phyloP scores from a whole-genome alignment of 202 grass and related monocot species.

The Panicum hallii region DNA sequence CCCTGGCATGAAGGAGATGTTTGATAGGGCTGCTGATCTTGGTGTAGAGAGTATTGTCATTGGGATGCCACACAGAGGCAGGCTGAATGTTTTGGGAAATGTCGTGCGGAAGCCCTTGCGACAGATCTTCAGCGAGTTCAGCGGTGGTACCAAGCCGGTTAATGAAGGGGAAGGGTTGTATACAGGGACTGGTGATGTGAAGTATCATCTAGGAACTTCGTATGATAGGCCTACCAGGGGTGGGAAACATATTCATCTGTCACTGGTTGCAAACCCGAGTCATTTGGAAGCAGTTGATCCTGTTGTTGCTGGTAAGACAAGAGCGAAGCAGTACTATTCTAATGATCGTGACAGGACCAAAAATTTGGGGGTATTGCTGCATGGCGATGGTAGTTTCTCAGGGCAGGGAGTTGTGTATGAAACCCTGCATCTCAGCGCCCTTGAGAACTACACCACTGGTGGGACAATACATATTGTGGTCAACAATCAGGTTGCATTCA shows the following conservation, averaged over 20 bases:
- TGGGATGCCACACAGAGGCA: conserved; percentile 94
- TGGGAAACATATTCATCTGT: conserved; percentile 85
- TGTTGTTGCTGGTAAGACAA: conserved; percentile 87
- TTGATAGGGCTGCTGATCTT: conserved; percentile 80
- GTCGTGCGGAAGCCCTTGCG: conserved; percentile 85
- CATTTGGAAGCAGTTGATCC: conserved; percentile 95
- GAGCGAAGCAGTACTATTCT: conserved; percentile 85
- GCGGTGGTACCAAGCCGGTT: conserved; percentile 85
- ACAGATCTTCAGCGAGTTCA: conserved; percentile 96
- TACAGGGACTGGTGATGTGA: conserved; percentile 91
- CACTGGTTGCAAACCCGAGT: conserved; percentile 87
- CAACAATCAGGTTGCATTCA: conserved; percentile 97
- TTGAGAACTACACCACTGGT: conserved; percentile 87
- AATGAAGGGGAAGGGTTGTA: conserved; percentile 85
- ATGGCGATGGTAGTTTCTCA: conserved; percentile 95
- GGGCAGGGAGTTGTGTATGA: conserved; percentile 95
- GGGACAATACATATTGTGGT: conserved; percentile 96
- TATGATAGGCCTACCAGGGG: conserved; percentile 91
- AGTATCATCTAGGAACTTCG: conserved; percentile 95
- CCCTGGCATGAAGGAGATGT: conserved; percentile 98
- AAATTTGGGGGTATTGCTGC: conserved; percentile 76
- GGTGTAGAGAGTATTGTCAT: conserved; percentile 94
- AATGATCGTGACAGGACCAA: conserved; percentile 78
- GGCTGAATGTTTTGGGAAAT: conserved; percentile 86
- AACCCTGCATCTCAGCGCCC: conserved; percentile 87